Percentiles rank a stretch among this genome's conserved stretches.
phyloP scores from a whole-genome alignment of 2,329 filamentous ascomycete species.

The Reticulascus tulasneorum region DNA sequence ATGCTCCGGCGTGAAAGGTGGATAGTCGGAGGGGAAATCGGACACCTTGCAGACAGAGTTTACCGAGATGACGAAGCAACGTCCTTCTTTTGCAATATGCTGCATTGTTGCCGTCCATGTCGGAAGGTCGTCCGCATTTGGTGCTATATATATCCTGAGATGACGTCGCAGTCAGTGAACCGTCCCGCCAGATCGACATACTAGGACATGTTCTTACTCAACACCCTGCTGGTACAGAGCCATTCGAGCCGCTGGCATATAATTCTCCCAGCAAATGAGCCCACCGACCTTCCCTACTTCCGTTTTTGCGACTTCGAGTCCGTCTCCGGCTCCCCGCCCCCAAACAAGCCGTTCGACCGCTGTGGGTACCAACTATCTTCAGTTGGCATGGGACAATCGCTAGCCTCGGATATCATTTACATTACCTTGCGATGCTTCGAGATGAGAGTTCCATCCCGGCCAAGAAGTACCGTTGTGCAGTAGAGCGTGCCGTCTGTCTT shows the following conservation, averaged over 20 bases:
- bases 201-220: slow-evolving; percentile 22
- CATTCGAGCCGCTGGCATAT: slow-evolving; percentile 38
- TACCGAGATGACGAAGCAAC: slow-evolving; percentile 37
- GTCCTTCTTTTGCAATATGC: slow-evolving; percentile 40
- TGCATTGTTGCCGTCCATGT: slow-evolving; percentile 37
- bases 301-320: slow-evolving; percentile 32
- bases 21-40: slow-evolving; percentile 37
- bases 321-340: slow-evolving; percentile 42
- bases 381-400: background rate
- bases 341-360: slow-evolving; percentile 36
- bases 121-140: slow-evolving; percentile 26
- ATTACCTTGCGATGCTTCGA: slow-evolving; percentile 33
- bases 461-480: slow-evolving; percentile 33
- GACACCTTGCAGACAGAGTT: slow-evolving; percentile 37
- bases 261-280: slow-evolving; percentile 41
- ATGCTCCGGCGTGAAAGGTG: slow-evolving; percentile 32
- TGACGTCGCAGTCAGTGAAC: background rate
- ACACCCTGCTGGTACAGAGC: slow-evolving; percentile 37
- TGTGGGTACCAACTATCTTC: slow-evolving; percentile 31
- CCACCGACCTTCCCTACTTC: slow-evolving; percentile 36
- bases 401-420: background rate
- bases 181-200: background rate
- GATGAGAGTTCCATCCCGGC: slow-evolving; percentile 29
- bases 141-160: slow-evolving; percentile 26
- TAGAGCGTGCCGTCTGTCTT: slow-evolving; percentile 36